Base-by-base conservation (phyloP, 768 basidiomycete genomes). In the Filobasidium floriforme region DNA sequence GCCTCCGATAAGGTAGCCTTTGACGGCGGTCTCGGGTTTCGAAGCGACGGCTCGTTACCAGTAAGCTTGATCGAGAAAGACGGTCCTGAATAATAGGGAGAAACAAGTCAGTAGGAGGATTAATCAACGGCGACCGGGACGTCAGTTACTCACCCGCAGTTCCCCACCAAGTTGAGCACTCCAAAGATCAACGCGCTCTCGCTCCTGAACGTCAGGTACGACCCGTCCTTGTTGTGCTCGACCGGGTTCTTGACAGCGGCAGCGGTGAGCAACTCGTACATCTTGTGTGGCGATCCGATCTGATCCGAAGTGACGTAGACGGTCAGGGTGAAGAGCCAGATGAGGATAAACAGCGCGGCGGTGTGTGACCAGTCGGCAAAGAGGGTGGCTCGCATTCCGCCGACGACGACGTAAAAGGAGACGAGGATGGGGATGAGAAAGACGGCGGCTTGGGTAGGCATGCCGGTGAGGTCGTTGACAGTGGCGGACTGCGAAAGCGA, bases 1-100 rank as follows among this genome's bases (percentile, higher is more conserved):
- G 2, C 92, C 92, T 52, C 92, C 93, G 9, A 92, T 82, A 3
- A 93, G 81, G 80, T 91, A 97, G 0, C 89, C 92, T 77, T 92
- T 92, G 66, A 93, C 91, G 14, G 88, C 88, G n/a, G 84, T 86
- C 1, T 85, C 86, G 0, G 90, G 91, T 18, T 86, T 81, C 67
- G 87, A 88, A 1, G 93, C 92, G 73, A 96, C 91, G 0, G 92
- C 73, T 28, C 74, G 70, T 66, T 75, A 71, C 77, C 89, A 94
- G 78, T 94, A 97, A 0, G 89, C 87, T 73, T 89, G 87, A 66
- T 77, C 75, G 57, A 69, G 70, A 68, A 76, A 78, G 3, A 86
- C 84, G 11, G 83, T 85, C 14, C 66, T 67, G n/a, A n/a, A n/a
- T n/a, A n/a, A n/a, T n/a, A n/a, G n/a, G n/a, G n/a, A n/a, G n/a